Conservation (phyloP, 1,139 yeast genomes). For the Magnusiomyces suaveolens region DNA sequence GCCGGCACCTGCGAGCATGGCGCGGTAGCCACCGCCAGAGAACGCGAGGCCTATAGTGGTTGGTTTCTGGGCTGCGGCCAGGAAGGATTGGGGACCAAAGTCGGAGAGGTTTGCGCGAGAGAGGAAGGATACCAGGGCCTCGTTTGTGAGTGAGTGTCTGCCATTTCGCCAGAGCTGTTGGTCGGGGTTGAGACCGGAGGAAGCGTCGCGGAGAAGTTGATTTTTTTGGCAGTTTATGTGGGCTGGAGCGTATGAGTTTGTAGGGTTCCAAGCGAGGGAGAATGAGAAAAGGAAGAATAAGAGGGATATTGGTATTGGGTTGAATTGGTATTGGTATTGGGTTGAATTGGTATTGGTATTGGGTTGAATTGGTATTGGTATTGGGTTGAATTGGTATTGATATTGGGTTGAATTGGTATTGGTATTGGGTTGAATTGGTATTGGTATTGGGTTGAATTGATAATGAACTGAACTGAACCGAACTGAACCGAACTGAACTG, state of each 20-base stretch:
- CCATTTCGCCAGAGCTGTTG: slow-evolving; percentile 22
- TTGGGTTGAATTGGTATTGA: too few species aligned
- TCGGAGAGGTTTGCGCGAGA: slow-evolving; percentile 48
- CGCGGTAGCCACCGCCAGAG: slow-evolving; percentile 80
- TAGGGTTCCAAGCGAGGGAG: slow-evolving; percentile 14
- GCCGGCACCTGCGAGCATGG: slow-evolving; percentile 76
- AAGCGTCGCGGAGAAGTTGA: slow-evolving; percentile 19
- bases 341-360: too few species aligned
- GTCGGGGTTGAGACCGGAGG: slow-evolving; percentile 18
- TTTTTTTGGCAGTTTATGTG: slow-evolving; percentile 20
- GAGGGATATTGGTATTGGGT: too few species aligned
- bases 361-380: too few species aligned
- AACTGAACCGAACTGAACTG: too few species aligned
- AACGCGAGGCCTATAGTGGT: slow-evolving; percentile 53
- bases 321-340: too few species aligned
- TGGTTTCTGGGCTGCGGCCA: slow-evolving; percentile 35
- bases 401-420: too few species aligned
- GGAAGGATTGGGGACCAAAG: slow-evolving; percentile 44
- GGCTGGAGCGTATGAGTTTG: slow-evolving; percentile 23
- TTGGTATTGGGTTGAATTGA: too few species aligned
- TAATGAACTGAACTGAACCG: too few species aligned
- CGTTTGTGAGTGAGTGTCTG: slow-evolving; percentile 46
- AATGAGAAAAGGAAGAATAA: too few species aligned
- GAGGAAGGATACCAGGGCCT: slow-evolving; percentile 48
- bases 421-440: too few species aligned